A percentile compares a stretch with the other conserved stretches of the same genome.
Conservation (phyloP, 73 alveolate species). For the Tetrahymena elliotti region DNA sequence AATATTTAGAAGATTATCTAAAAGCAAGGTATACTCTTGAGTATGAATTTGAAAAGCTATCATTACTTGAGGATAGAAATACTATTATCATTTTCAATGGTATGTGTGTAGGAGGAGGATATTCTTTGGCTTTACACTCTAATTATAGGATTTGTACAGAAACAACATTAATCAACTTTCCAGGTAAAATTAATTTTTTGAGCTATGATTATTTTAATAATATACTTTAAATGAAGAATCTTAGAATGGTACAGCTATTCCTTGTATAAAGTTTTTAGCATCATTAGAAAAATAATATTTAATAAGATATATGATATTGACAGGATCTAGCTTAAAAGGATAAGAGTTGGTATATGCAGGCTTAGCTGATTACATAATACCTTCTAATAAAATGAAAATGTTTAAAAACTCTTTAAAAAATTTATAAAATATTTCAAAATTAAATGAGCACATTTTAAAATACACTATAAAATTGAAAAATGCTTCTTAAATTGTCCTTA, state of each 20-base stretch:
- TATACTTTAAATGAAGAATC: neutral
- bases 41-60: neutral
- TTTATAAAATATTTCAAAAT: neutral
- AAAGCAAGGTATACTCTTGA: neutral
- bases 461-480: neutral
- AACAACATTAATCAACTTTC: neutral
- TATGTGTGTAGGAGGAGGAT: neutral
- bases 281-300: neutral
- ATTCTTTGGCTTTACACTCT: neutral
- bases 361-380: neutral
- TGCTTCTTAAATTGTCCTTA: neutral
- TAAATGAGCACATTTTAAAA: neutral
- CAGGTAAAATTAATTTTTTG: neutral
- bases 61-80: neutral
- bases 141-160: neutral
- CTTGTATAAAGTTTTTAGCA: neutral
- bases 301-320: neutral
- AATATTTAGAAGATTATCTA: neutral
- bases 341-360: neutral
- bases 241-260: neutral
- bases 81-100: neutral
- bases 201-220: neutral
- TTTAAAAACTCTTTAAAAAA: neutral
- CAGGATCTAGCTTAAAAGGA: neutral
- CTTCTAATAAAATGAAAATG: neutral